Conservation (phyloP, 768 basidiomycete genomes). For the Boletus huronensis region DNA sequence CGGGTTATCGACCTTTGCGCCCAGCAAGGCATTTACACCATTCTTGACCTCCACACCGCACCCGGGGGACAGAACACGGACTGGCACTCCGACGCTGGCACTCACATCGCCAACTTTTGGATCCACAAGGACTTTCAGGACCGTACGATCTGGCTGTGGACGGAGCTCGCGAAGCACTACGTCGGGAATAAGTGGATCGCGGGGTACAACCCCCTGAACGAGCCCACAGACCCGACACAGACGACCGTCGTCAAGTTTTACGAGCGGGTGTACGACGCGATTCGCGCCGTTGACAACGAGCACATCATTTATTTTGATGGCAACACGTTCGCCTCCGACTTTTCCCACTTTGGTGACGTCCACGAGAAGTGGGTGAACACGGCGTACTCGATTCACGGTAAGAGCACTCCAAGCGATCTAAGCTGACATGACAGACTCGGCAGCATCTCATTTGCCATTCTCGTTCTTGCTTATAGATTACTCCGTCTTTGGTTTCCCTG, state of each 20-base stretch:
- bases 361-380: slow-evolving; percentile 65
- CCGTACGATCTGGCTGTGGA: slow-evolving; percentile 74
- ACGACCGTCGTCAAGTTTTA: slow-evolving; percentile 64
- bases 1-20: slow-evolving; percentile 76
- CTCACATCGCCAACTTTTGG: slow-evolving; percentile 74
- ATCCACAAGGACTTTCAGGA: slow-evolving; percentile 84
- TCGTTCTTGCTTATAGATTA: slow-evolving; percentile 19
- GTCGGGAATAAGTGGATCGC: slow-evolving; percentile 78
- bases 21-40: slow-evolving; percentile 70
- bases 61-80: slow-evolving; percentile 74
- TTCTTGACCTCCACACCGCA: slow-evolving; percentile 77
- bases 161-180: slow-evolving; percentile 71
- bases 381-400: slow-evolving; percentile 75
- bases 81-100: slow-evolving; percentile 77
- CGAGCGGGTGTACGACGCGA: slow-evolving; percentile 61
- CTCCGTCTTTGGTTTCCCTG: slow-evolving; percentile 63
- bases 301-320: slow-evolving; percentile 81
- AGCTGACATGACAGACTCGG: background rate
- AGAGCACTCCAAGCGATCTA: background rate
- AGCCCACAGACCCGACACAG: slow-evolving; percentile 69
- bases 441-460: background rate
- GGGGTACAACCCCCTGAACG: slow-evolving; percentile 85
- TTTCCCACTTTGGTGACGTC: slow-evolving; percentile 65
- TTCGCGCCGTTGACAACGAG: slow-evolving; percentile 64
- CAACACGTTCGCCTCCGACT: slow-evolving; percentile 80